These are phyloP conservation scores for Hyphodiscus sp. DNA, from an alignment of 2,329 filamentous ascomycete species.

Conservation along the genomic window DNA sequence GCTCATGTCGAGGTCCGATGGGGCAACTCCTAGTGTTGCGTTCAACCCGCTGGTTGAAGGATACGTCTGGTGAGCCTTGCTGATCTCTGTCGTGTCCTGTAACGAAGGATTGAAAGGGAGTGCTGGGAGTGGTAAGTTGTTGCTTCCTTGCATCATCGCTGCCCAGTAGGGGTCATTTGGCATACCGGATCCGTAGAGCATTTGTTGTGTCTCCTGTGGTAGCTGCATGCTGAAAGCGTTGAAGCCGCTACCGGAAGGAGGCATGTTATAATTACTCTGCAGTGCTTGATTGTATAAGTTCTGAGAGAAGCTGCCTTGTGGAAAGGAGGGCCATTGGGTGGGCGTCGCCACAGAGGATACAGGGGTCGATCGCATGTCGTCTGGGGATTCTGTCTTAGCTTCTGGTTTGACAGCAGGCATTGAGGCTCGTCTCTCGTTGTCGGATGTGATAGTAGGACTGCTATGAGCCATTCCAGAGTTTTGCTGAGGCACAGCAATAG, in stretches of 20 bases:
- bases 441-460: conserved; percentile 2
- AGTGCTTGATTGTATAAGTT: conserved; percentile 1
- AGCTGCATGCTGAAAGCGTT: conserved; percentile 41
- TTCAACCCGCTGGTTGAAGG: conserved; percentile 9
- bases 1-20: background rate
- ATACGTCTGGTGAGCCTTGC: background rate
- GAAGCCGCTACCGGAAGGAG: conserved; percentile 9
- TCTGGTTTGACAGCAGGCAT: conserved; percentile 30
- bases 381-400: conserved; percentile 3
- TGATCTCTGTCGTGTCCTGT: background rate
- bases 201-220: conserved; percentile 38
- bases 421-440: conserved; percentile 36
- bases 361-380: conserved; percentile 1
- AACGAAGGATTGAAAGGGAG: background rate
- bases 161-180: background rate
- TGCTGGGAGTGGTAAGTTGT: background rate
- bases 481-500: conserved; percentile 37
- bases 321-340: conserved; percentile 22
- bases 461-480: conserved; percentile 10
- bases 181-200: background rate
- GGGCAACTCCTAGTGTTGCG: conserved; percentile 15
- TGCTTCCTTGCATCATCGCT: background rate
- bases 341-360: conserved; percentile 15
- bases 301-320: conserved; percentile 16
- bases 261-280: background rate